Percentiles rank a stretch among this genome's conserved stretches.
phyloP scores from a whole-genome alignment of 495 filamentous ascomycete genomes.

The Lophiostoma macrostomum region DNA sequence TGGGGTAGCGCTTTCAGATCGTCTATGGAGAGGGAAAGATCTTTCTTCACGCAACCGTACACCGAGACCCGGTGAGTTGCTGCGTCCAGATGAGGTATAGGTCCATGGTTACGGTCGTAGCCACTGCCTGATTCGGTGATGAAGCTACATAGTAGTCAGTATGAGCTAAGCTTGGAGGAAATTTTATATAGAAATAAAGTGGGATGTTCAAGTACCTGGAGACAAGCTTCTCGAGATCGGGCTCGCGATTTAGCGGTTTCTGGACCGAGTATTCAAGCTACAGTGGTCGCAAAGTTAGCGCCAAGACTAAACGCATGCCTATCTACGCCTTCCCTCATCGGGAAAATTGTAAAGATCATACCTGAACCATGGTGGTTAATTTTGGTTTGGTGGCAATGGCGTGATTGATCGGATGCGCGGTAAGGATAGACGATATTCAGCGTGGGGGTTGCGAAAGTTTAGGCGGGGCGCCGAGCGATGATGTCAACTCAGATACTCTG shows the following conservation, averaged over 20 bases:
- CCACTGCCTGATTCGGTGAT: conserved; percentile 43
- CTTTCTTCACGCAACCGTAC: conserved; percentile 31
- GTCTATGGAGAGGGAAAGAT: conserved; percentile 22
- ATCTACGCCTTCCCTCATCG: conserved; percentile 6
- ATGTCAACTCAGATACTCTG: too few relatives aligned
- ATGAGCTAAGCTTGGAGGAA: not conserved
- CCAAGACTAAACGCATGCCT: not conserved
- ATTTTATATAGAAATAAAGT: not conserved
- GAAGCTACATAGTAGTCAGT: conserved; percentile 39
- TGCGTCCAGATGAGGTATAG: conserved; percentile 47
- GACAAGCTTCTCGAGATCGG: conserved; percentile 41
- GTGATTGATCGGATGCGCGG: conserved; percentile 6
- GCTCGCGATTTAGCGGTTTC: conserved; percentile 49
- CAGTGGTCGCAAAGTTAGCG: not conserved
- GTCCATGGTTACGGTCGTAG: conserved; percentile 54
- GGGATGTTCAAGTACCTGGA: conserved; percentile 32
- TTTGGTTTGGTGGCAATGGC: conserved; percentile 3
- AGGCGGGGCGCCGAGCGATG: too few relatives aligned
- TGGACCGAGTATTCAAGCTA: conserved; percentile 41
- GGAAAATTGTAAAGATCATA: conserved; percentile 7
- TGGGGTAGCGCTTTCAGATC: conserved; percentile 41
- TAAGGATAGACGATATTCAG: not conserved
- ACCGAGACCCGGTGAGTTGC: conserved; percentile 46
- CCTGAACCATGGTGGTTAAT: conserved; percentile 11
- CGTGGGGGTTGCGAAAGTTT: too few relatives aligned